phyloP scores from a whole-genome alignment of 257 asterid genomes.

The Nicotiana paniculata region DNA sequence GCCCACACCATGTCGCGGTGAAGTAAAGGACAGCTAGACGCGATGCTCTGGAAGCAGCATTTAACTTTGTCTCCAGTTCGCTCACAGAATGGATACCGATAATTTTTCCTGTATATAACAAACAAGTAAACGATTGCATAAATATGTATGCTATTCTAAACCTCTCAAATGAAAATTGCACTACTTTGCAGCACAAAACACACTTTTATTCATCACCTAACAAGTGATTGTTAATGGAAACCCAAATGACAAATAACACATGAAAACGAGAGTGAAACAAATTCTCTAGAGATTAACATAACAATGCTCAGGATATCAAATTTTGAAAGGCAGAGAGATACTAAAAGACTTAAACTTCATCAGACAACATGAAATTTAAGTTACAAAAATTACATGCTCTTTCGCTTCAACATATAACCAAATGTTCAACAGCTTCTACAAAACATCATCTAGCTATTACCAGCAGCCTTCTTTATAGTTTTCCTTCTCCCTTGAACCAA shows the following conservation, averaged over 20 bases:
- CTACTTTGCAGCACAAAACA: background rate
- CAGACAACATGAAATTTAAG: background rate
- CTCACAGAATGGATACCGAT: constrained; percentile 39
- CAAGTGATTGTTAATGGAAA: background rate
- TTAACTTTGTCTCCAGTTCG: constrained; percentile 40
- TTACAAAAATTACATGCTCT: background rate
- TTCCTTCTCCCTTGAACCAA: background rate
- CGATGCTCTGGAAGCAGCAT: constrained; percentile 41
- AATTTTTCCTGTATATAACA: constrained; percentile 43
- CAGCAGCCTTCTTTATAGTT: background rate
- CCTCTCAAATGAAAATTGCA: background rate
- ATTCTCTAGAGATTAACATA: background rate
- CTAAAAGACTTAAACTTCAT: too few species aligned
- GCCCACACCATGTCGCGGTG: constrained; percentile 87
- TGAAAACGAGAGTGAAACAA: background rate
- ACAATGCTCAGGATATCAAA: background rate
- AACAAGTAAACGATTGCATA: background rate
- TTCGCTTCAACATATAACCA: background rate
- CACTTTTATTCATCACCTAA: background rate
- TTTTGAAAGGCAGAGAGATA: background rate
- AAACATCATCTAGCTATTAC: background rate
- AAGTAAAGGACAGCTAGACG: constrained; percentile 62
- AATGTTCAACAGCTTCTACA: background rate
- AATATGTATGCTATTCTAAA: background rate
- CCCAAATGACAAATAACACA: background rate